Evolutionary conservation across 129 eudicot species (phyloP), one percentile per base, ranked within the genome.

Genomic region (Artemisia argyi): DNA sequence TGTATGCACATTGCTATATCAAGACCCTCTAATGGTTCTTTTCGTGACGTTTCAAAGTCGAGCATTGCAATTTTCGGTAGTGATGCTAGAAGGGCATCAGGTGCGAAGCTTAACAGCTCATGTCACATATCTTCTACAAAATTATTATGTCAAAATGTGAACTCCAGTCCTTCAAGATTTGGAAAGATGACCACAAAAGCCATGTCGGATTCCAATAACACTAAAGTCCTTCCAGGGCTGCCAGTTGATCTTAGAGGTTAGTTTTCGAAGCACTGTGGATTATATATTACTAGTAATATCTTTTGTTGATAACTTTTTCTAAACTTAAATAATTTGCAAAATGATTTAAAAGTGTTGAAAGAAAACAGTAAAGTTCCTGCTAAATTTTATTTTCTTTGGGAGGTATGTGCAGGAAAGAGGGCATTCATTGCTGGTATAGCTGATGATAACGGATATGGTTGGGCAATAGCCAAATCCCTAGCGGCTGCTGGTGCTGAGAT

Each of bases 401-500:
- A 62, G 2, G 10, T 66, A n/a, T 62, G 17, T 76, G 65, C 84
- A 92, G 97, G 97, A 26, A 92, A 92, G 74, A 86, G 91, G 79
- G 97, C 96, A 39, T 89, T 89, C 67, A 85, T 92, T 68, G 97
- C 97, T 69, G 97, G 97, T 55, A 66, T 92, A 68, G 97, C 97
- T 64, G 97, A 92, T 83, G 97, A 89, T 77, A 89, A 86, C 69
- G 97, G 97, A 35, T 92, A 92, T 73, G 97, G 97, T 49, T 92
- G 97, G 96, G 94, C 97, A 49, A 89, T 92, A 56, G 97, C 97
- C 49, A 92, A 89, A 83, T 86, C 97, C 74, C 83, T 92, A 62
- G 96, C 93, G 42, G 96, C 97, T 82, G 96, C 97, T 3, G 97
- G 96, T 51, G 96, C 96, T 57, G 96, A 91, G 80, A 86, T 91